Conservation (phyloP, 2,329 filamentous ascomycete genomes). For the Fusarium vanettenii region DNA sequence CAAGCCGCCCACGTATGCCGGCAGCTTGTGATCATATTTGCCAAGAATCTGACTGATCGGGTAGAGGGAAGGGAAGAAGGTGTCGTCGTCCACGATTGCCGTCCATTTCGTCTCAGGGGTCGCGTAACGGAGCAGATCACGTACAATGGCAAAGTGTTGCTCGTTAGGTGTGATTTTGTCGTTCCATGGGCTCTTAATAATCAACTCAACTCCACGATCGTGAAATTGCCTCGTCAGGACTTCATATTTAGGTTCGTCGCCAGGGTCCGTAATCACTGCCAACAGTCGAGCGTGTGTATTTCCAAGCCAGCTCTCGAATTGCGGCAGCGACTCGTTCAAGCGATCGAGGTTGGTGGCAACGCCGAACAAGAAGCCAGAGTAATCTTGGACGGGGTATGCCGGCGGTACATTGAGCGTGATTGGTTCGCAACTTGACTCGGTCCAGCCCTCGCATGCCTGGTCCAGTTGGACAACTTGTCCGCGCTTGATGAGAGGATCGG, state of each 20-base stretch:
- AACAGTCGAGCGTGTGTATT: conserved; percentile 63
- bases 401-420: conserved; percentile 60
- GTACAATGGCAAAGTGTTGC: conserved; percentile 68
- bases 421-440: conserved; percentile 51
- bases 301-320: conserved; percentile 67
- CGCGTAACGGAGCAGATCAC: conserved; percentile 58
- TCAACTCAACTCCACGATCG: conserved; percentile 49
- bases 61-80: conserved; percentile 69
- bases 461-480: conserved; percentile 47
- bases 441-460: conserved; percentile 40
- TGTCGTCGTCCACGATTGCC: conserved; percentile 71
- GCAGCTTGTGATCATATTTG: conserved; percentile 59
- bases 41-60: conserved; percentile 60
- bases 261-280: conserved; percentile 61
- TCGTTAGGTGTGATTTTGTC: conserved; percentile 57
- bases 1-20: conserved; percentile 66
- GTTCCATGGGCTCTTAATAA: conserved; percentile 49
- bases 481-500: conserved; percentile 51
- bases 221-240: conserved; percentile 43
- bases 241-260: conserved; percentile 43
- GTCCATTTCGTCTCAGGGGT: conserved; percentile 63
- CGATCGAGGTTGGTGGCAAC: conserved; percentile 65
- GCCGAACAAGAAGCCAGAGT: conserved; percentile 67
- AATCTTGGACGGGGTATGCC: conserved; percentile 55
- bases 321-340: conserved; percentile 60